A percentile compares a stretch with the other conserved stretches of the same genome.
Evolutionary conservation across 169 alveolate genomes (phyloP).

Genomic region (Plasmodium gonderi): DNA sequence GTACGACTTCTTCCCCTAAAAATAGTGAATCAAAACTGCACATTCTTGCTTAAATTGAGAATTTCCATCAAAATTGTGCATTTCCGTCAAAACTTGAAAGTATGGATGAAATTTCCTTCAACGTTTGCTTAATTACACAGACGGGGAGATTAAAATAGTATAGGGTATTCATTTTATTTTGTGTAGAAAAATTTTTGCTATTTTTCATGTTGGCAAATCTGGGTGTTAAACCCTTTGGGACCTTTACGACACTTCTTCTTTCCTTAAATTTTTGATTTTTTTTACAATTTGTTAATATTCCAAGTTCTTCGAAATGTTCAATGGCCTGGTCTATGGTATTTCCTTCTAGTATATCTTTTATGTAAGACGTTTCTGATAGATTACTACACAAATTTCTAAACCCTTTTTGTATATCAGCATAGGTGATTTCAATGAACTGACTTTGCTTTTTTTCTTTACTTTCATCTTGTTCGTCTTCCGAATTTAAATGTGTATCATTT

Average conservation of each 20-base stretch:
- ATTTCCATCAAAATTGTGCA: background rate
- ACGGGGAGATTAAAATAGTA: conserved; percentile 67
- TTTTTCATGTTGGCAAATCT: conserved; percentile 67
- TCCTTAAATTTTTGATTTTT: conserved; percentile 64
- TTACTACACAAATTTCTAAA: conserved; percentile 44
- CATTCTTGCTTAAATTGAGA: background rate
- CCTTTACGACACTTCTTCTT: conserved; percentile 33
- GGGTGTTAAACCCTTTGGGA: conserved; percentile 67
- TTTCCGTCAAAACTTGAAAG: conserved; percentile 50
- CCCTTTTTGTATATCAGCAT: conserved; percentile 53
- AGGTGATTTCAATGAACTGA: conserved; percentile 56
- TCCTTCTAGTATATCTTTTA: conserved; percentile 59
- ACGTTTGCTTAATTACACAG: conserved; percentile 58
- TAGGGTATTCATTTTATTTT: conserved; percentile 43
- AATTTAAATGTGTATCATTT: conserved; percentile 49
- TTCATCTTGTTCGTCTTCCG: background rate
- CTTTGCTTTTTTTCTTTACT: background rate
- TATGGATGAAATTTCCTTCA: conserved; percentile 55
- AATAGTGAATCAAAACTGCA: background rate
- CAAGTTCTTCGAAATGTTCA: conserved; percentile 70
- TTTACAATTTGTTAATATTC: conserved; percentile 53
- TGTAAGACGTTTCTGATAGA: conserved; percentile 47
- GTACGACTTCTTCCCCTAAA: background rate
- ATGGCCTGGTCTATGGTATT: conserved; percentile 64
- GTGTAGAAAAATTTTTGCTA: conserved; percentile 50